Base-by-base conservation (phyloP, 2,329 filamentous ascomycete species). In the Xylaria hypoxylon region DNA sequence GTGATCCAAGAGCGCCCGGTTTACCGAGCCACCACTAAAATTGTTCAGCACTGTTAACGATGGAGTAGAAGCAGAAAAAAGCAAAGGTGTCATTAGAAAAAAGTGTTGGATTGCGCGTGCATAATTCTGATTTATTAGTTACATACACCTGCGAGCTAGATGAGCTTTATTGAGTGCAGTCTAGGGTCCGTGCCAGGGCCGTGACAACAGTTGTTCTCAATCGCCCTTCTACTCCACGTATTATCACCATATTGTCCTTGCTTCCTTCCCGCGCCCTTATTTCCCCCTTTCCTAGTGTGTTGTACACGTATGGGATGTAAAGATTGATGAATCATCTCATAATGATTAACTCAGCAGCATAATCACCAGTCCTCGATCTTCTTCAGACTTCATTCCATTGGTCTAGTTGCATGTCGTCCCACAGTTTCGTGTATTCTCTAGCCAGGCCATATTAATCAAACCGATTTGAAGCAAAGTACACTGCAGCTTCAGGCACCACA, bases 291-390 rank as follows among this genome's bases (percentile, higher is more conserved):
- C 24, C 11, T 33, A 22, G 13, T 31, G 35, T 66, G 11, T 53
- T 51, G 48, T 67, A 67, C 65, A 67, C 7, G 31, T 22, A 44
- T 40, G 19, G 19, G 19, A 48, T 53, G 42, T 33, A 24, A 53
- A 69, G 53, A 24, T 28, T 28, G 59, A 61, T 26, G 55, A 33
- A 38, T 35, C 22, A 44, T 56, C 55, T 63, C 28, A 52, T 44
- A 53, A 48, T 35, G 19, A 60, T n/a, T 17, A 59, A 50, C 17
- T 52, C 33, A 28, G 57, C 45, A 38, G 40, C 33, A 40, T 56
- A 7, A 24, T 28, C 44, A 45, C 47, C n/a, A 42, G 22, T 59
- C 40, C 35, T 62, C 31, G 15, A 44, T 56, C 28, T n/a, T 48
- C 42, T 40, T 55, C 53, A 56, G n/a, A 28, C 33, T 31, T 33